Evolutionary conservation across 805 yeast species (phyloP).

Genomic region (Hanseniaspora jakobsenii): DNA sequence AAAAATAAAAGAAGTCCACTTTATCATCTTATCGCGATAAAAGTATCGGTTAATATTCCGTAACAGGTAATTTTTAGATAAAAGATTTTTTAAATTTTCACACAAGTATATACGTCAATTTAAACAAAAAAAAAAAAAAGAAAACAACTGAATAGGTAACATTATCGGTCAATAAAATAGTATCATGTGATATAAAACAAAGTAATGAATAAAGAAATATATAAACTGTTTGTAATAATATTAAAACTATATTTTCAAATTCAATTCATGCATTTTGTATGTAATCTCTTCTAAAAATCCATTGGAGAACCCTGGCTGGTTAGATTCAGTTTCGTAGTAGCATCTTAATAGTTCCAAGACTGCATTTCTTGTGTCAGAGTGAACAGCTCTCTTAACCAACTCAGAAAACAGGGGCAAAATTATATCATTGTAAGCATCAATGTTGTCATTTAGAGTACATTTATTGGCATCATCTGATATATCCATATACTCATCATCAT

Average conservation of each 20-base stretch:
- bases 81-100: too few relatives aligned
- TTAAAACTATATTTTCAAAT: neutral
- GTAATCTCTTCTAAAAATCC: slow-evolving; percentile 54
- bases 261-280: slow-evolving; percentile 1
- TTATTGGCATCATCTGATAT: slow-evolving; percentile 2
- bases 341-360: slow-evolving; percentile 35
- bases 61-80: too few relatives aligned
- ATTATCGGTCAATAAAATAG: too few relatives aligned
- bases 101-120: too few relatives aligned
- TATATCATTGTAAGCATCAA: slow-evolving; percentile 34
- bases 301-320: slow-evolving; percentile 52
- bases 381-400: slow-evolving; percentile 35
- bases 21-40: too few relatives aligned
- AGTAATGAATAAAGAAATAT: neutral
- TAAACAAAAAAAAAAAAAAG: too few relatives aligned
- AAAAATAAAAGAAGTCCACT: too few relatives aligned
- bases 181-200: too few relatives aligned
- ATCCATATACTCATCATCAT: slow-evolving; percentile 19
- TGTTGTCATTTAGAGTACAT: neutral
- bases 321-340: slow-evolving; percentile 36
- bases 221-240: neutral
- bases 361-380: slow-evolving; percentile 35
- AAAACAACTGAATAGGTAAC: too few relatives aligned
- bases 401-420: slow-evolving; percentile 20
- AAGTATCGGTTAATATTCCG: too few relatives aligned